These are phyloP conservation scores for Ophiocordyceps sinensis DNA, from an alignment of 2,329 filamentous ascomycete genomes.

Conservation along the genomic window DNA sequence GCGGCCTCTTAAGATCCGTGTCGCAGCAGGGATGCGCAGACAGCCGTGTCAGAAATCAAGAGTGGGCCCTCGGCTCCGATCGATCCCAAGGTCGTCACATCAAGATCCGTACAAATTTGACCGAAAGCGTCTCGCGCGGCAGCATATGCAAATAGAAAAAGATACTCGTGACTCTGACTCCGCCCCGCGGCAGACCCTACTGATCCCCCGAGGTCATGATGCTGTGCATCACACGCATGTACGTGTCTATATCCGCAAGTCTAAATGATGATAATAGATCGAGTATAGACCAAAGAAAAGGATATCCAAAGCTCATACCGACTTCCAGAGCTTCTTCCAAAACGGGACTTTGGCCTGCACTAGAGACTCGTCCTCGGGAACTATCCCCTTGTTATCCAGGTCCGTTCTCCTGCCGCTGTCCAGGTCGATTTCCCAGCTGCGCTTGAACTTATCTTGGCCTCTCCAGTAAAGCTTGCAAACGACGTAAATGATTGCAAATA, in stretches of 20 bases:
- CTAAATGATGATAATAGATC: not conserved
- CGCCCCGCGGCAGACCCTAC: not conserved
- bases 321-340: slow-evolving; percentile 30
- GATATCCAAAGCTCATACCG: slow-evolving; percentile 16
- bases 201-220: not conserved
- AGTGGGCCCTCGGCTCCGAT: too few species aligned
- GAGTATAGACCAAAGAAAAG: not conserved
- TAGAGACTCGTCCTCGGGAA: slow-evolving; percentile 13
- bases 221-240: not conserved
- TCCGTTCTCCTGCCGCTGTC: slow-evolving; percentile 40
- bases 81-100: too few species aligned
- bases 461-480: slow-evolving; percentile 38
- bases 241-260: not conserved
- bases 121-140: not conserved
- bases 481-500: slow-evolving; percentile 43
- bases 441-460: slow-evolving; percentile 33
- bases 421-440: slow-evolving; percentile 38
- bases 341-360: slow-evolving; percentile 16
- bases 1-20: too few species aligned
- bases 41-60: too few species aligned
- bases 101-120: too few species aligned
- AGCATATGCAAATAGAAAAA: not conserved
- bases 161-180: not conserved
- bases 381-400: slow-evolving; percentile 27
- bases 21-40: too few species aligned